phyloP scores from a whole-genome alignment of 805 yeast genomes.

The Myxozyma lipomycoides region DNA sequence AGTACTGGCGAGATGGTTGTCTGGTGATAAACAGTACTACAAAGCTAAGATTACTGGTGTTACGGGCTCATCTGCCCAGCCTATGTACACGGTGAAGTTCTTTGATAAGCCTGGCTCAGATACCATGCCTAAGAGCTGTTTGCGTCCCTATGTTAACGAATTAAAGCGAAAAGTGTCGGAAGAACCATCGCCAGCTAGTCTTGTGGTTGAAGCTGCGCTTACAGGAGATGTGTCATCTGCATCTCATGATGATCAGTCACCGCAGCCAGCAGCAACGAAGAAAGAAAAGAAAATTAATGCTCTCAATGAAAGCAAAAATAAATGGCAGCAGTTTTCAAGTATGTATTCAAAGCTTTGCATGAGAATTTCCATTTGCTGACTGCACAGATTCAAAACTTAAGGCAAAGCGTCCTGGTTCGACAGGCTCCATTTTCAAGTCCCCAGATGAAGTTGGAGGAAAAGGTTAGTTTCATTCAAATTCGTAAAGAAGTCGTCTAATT shows the following conservation, averaged over 20 bases:
- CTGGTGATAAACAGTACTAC: slow-evolving; percentile 33
- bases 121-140: slow-evolving; percentile 27
- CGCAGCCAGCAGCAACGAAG: too few species aligned
- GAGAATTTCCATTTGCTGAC: too few species aligned
- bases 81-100: slow-evolving; percentile 32
- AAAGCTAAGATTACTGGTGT: slow-evolving; percentile 32
- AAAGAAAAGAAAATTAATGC: slow-evolving; percentile 1
- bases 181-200: background rate
- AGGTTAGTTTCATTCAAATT: slow-evolving; percentile 5
- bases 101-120: slow-evolving; percentile 26
- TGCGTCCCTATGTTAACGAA: slow-evolving; percentile 1
- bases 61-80: slow-evolving; percentile 32
- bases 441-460: slow-evolving; percentile 27
- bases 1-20: slow-evolving; percentile 33
- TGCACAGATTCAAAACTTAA: too few species aligned
- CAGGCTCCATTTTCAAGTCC: slow-evolving; percentile 28
- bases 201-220: background rate
- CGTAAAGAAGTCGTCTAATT: background rate
- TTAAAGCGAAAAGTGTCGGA: slow-evolving; percentile 7
- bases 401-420: slow-evolving; percentile 27
- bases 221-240: background rate
- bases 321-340: slow-evolving; percentile 34
- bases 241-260: too few species aligned
- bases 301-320: slow-evolving; percentile 29
- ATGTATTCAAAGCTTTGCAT: too few species aligned